Evolutionary conservation across 2,329 filamentous ascomycete genomes (phyloP).

Genomic region (Alternaria triticina): DNA sequence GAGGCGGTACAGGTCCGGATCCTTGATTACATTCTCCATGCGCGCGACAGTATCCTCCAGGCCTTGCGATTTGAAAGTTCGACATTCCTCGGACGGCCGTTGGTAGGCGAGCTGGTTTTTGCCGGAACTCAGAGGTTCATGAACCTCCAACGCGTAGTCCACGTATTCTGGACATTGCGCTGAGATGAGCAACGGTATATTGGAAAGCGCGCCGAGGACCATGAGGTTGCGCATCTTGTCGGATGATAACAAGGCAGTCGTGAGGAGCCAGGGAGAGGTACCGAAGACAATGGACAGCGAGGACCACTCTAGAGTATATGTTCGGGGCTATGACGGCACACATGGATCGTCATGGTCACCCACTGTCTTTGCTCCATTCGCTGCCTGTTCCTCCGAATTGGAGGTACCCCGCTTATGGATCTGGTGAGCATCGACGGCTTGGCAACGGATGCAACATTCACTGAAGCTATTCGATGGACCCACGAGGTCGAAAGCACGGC

Average conservation of each 20-base stretch:
- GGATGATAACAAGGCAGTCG: background rate
- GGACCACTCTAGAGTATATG: background rate
- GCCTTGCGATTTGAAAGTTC: constrained; percentile 55
- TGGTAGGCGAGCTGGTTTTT: constrained; percentile 55
- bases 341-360: constrained; percentile 3
- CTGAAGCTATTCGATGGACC: constrained; percentile 25
- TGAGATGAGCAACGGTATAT: constrained; percentile 30
- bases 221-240: constrained; percentile 32
- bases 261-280: background rate
- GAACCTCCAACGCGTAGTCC: constrained; percentile 49
- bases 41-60: constrained; percentile 50
- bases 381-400: constrained; percentile 28
- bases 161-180: constrained; percentile 54
- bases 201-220: constrained; percentile 19
- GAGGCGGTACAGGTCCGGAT: constrained; percentile 69
- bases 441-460: constrained; percentile 31
- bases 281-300: background rate
- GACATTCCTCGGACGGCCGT: constrained; percentile 52
- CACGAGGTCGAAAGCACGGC: constrained; percentile 5
- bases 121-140: constrained; percentile 54
- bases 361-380: constrained; percentile 10
- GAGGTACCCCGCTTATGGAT: constrained; percentile 42
- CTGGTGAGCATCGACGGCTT: constrained; percentile 22
- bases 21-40: constrained; percentile 50
- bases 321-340: background rate